Evolutionary conservation across 75 land plant species (phyloP).

Genomic region (Chamaecyparis obtusa): DNA sequence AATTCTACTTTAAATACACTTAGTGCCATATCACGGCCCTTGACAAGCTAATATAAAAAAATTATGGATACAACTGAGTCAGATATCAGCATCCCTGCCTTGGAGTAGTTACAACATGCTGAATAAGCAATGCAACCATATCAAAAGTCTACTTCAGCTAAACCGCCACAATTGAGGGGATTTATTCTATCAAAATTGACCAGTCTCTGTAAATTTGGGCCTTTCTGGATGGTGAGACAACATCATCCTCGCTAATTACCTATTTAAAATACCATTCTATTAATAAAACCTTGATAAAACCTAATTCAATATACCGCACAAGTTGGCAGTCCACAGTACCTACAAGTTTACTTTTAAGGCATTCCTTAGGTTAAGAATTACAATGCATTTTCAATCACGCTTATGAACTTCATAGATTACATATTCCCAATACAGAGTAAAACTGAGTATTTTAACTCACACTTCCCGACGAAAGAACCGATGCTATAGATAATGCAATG

Average conservation of each 20-base stretch:
- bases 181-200: no score
- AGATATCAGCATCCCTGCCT: no score
- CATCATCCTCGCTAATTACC: background rate
- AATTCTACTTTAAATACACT: background rate
- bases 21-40: background rate
- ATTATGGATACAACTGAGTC: no score
- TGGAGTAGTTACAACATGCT: no score
- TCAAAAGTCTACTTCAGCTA: no score
- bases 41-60: background rate
- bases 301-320: background rate
- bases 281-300: background rate
- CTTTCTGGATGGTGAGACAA: no score
- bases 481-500: constrained; percentile 82
- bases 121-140: no score
- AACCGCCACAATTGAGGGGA: no score
- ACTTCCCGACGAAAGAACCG: constrained; percentile 68
- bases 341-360: background rate
- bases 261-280: background rate
- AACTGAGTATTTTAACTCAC: constrained; percentile 29
- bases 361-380: background rate
- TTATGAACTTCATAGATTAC: background rate
- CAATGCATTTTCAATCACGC: background rate
- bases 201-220: no score
- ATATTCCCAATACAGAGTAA: background rate
- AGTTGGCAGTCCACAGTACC: background rate